Evolutionary conservation across 2,329 filamentous ascomycete genomes (phyloP), one percentile per base, ranked within the genome.

Genomic region (Microcyclospora tardicrescens): DNA sequence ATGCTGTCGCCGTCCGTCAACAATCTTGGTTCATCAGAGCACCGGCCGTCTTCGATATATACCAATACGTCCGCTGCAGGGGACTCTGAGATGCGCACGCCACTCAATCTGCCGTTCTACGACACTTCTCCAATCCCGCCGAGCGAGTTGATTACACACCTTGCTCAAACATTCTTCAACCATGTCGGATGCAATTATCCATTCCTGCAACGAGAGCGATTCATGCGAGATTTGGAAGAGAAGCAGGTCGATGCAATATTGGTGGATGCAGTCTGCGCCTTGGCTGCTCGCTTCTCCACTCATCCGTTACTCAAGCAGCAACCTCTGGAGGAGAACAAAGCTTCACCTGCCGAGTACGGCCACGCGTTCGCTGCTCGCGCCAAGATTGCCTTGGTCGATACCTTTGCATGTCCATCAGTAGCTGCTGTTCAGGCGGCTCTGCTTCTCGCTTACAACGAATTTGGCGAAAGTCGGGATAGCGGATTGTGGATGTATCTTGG

Each of bases 401-500:
- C 81, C 0, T 86, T 93, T 45, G 75, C 83, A 1, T 91, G 81
- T 44, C 85, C 85, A 0, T 85, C 79, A 2, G 78, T 93, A 1
- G 81, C 81, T 16, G 84, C 84, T 9, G 83, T 91, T 0, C 86
- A 93, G 51, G 84, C 85, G 1, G 86, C 81, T 35, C 62, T 93
- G 10, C 64, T 94, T 19, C 74, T 94, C 61, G 85, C 84, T 0
- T 93, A 93, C 53, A 84, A 93, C 48, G 81, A 87, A 33, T 93
- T 94, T 49, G 86, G 85, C 1, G 82, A 83, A 10, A 84, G 84
- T 47, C 83, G 87, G 50, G 86, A 93, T 53, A 93, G 84, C 56
- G 84, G 84, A 0, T 61, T 94, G 6, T 94, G 86, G 85, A 93
- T 93, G 84, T 93, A 93, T 54, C 68, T 93, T 1, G 86, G 85